A percentile compares a stretch with the other conserved stretches of the same genome.
These are phyloP conservation scores for Verticillium dahliae DNA, from an alignment of 2,329 filamentous ascomycete species.

Conservation along the genomic window DNA sequence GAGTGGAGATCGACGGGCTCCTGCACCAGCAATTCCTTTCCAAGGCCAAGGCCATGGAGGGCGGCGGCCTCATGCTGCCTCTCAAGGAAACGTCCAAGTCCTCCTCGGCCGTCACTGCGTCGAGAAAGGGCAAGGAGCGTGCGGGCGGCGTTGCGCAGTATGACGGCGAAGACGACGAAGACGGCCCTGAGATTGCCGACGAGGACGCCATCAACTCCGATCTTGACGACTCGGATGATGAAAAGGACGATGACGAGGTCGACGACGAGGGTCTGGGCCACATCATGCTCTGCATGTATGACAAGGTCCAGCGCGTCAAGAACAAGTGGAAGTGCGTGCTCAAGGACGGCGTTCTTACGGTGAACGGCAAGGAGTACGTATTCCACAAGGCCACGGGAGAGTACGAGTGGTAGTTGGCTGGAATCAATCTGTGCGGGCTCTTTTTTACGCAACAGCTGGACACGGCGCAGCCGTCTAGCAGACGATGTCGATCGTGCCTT, in stretches of 20 bases:
- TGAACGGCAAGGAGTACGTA: slow-evolving; percentile 91
- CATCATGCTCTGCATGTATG: slow-evolving; percentile 98
- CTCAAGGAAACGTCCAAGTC: slow-evolving; percentile 47
- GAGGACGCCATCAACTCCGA: slow-evolving; percentile 99
- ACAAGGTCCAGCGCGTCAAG: slow-evolving; percentile 98
- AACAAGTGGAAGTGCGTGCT: slow-evolving; percentile 99
- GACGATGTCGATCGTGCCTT: not conserved
- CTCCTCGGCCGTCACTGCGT: slow-evolving; percentile 15
- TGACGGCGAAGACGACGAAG: slow-evolving; percentile 59
- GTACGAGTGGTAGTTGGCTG: slow-evolving; percentile 76
- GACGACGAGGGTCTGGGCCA: slow-evolving; percentile 78
- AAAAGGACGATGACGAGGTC: slow-evolving; percentile 75
- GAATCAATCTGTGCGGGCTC: not conserved
- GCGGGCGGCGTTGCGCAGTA: slow-evolving; percentile 36
- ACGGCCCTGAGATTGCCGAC: slow-evolving; percentile 58
- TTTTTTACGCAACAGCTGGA: not conserved
- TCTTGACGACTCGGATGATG: slow-evolving; percentile 89
- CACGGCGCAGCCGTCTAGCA: not conserved
- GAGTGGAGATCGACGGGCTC: slow-evolving; percentile 60
- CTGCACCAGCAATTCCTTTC: slow-evolving; percentile 63
- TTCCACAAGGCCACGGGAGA: slow-evolving; percentile 97
- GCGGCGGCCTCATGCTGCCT: slow-evolving; percentile 69
- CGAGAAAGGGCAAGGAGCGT: slow-evolving; percentile 6
- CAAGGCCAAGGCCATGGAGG: slow-evolving; percentile 64
- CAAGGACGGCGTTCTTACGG: slow-evolving; percentile 91